phyloP scores from a whole-genome alignment of 148 eudicot species.

The Drosera capensis region DNA sequence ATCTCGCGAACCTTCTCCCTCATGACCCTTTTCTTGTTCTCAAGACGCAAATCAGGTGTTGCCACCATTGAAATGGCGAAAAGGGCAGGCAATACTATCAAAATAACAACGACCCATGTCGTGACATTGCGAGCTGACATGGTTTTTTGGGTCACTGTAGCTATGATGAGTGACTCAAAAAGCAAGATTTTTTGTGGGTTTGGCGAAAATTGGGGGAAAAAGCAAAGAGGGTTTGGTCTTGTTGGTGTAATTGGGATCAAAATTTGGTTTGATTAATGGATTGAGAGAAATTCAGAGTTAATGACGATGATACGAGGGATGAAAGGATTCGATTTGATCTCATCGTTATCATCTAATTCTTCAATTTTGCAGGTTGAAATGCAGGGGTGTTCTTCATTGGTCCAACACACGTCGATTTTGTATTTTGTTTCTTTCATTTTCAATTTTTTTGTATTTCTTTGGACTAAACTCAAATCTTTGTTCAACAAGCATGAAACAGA shows the following conservation, averaged over 20 bases:
- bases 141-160: conserved; percentile 1
- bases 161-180: neutral
- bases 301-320: too few species aligned
- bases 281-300: too few species aligned
- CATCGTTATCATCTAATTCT: neutral
- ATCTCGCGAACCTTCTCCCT: conserved; percentile 70
- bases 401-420: neutral
- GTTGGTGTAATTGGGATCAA: neutral
- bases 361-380: too few species aligned
- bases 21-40: conserved; percentile 56
- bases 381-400: too few species aligned
- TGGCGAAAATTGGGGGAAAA: neutral
- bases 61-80: conserved; percentile 24
- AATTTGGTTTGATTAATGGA: too few species aligned
- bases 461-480: neutral
- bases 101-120: conserved; percentile 37
- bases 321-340: neutral
- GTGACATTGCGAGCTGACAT: conserved; percentile 25
- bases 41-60: conserved; percentile 22
- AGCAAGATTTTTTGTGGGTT: neutral
- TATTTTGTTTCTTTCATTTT: too few species aligned
- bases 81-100: conserved; percentile 31
- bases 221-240: neutral
- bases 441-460: neutral
- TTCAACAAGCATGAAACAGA: too few species aligned